A percentile compares a stretch with the other conserved stretches of the same genome.
Conservation (phyloP, 805 yeast species). For the Candida silvatica region DNA sequence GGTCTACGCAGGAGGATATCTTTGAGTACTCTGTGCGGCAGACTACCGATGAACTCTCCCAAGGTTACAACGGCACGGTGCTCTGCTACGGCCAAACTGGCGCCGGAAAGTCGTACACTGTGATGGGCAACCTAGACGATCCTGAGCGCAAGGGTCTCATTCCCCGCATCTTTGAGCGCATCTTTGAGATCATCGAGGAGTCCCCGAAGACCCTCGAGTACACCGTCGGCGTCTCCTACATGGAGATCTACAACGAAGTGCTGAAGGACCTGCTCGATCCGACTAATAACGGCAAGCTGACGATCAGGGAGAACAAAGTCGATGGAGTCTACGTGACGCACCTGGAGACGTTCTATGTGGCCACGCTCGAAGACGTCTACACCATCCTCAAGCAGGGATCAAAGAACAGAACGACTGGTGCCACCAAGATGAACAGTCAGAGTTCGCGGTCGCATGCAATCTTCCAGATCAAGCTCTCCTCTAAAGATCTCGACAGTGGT, state of each 20-base stretch:
- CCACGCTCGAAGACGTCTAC: constrained; percentile 49
- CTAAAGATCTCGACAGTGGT: constrained; percentile 46
- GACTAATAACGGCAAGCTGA: constrained; percentile 26
- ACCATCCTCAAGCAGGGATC: constrained; percentile 52
- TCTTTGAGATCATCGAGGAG: constrained; percentile 46
- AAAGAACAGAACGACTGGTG: constrained; percentile 42
- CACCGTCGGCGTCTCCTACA: constrained; percentile 58
- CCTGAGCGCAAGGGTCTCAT: constrained; percentile 48
- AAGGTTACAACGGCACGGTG: constrained; percentile 41
- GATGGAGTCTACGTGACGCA: constrained; percentile 68
- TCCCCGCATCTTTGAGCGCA: constrained; percentile 60
- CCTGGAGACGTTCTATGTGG: constrained; percentile 53
- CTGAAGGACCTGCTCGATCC: constrained; percentile 61
- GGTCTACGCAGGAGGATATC: constrained; percentile 45
- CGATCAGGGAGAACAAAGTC: constrained; percentile 55
- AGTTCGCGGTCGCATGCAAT: constrained; percentile 79
- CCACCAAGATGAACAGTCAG: constrained; percentile 64
- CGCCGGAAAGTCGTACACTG: constrained; percentile 77
- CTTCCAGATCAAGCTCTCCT: constrained; percentile 59
- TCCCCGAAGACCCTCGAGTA: constrained; percentile 49
- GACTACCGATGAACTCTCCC: constrained; percentile 60
- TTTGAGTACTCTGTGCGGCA: constrained; percentile 51
- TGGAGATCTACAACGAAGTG: constrained; percentile 79
- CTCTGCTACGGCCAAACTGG: constrained; percentile 76
- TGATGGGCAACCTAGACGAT: constrained; percentile 49